Percentiles rank a stretch among this genome's conserved stretches.
Evolutionary conservation across 495 filamentous ascomycete species (phyloP).

Genomic region (Penicillium goetzii): DNA sequence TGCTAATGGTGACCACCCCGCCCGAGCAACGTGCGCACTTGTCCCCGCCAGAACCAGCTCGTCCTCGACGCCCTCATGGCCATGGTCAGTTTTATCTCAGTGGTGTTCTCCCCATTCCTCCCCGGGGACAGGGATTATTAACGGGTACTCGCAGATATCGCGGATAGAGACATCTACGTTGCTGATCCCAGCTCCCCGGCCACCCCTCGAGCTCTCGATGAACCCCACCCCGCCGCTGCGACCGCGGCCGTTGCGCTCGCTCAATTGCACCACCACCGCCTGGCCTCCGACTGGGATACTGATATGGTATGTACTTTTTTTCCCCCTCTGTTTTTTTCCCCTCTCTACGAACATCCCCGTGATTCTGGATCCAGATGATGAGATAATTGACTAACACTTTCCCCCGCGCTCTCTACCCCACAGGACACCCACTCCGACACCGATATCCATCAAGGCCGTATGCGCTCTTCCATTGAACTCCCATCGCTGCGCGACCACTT

Average conservation of each 20-base stretch:
- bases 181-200: slow-evolving; percentile 72
- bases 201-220: slow-evolving; percentile 74
- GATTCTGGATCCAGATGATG: background rate
- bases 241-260: slow-evolving; percentile 85
- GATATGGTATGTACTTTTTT: slow-evolving; percentile 64
- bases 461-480: slow-evolving; percentile 69
- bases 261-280: slow-evolving; percentile 81
- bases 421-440: slow-evolving; percentile 76
- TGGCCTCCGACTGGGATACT: slow-evolving; percentile 81
- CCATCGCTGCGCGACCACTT: slow-evolving; percentile 74
- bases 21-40: slow-evolving; percentile 69
- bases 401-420: slow-evolving; percentile 15
- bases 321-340: slow-evolving; percentile 18
- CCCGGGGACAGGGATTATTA: slow-evolving; percentile 26
- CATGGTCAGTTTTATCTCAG: slow-evolving; percentile 14
- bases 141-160: slow-evolving; percentile 42
- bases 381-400: slow-evolving; percentile 10
- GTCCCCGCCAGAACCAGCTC: slow-evolving; percentile 59
- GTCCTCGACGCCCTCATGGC: slow-evolving; percentile 45
- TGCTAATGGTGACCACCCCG: slow-evolving; percentile 89
- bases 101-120: no score
- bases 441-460: slow-evolving; percentile 61
- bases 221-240: slow-evolving; percentile 69
- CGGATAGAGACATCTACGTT: slow-evolving; percentile 57
- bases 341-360: background rate